Percentiles rank a stretch among this genome's conserved stretches.
Evolutionary conservation across 176 grass and related monocot genomes (phyloP).

Genomic region (Bromus sterilis): DNA sequence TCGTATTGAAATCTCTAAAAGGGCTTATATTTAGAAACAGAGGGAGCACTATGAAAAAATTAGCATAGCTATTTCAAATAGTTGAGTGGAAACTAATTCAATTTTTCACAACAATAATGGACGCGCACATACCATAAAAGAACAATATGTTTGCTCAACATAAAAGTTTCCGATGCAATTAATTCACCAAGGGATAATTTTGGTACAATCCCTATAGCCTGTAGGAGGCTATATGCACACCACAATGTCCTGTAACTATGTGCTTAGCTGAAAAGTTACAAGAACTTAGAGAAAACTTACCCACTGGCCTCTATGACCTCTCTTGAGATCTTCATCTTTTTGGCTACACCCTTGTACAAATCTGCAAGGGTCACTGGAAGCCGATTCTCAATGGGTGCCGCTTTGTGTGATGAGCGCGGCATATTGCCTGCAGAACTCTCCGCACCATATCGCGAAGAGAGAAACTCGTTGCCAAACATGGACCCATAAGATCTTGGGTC

Average conservation of each 20-base stretch:
- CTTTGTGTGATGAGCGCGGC: constrained; percentile 37
- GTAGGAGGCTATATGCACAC: background rate
- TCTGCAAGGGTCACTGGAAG: constrained; percentile 67
- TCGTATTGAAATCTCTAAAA: too few species aligned
- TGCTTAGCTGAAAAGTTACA: background rate
- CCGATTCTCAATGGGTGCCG: constrained; percentile 53
- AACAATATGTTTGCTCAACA: background rate
- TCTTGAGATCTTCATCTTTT: constrained; percentile 99
- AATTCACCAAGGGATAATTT: background rate
- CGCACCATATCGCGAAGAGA: constrained; percentile 23
- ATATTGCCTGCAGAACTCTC: constrained; percentile 38
- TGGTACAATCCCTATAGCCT: background rate
- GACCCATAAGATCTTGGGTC: constrained; percentile 50
- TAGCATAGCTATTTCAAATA: background rate
- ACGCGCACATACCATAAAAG: background rate
- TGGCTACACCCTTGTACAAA: constrained; percentile 77
- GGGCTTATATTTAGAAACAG: too few species aligned
- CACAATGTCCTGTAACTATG: background rate
- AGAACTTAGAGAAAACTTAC: constrained; percentile 30
- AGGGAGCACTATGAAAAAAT: background rate
- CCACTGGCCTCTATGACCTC: constrained; percentile 52
- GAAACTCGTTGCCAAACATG: constrained; percentile 50
- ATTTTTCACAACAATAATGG: background rate
- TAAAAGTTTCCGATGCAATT: background rate
- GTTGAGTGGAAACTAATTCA: constrained; percentile 11